phyloP scores from a whole-genome alignment of 768 basidiomycete genomes.

The Fomitopsis pulvina region DNA sequence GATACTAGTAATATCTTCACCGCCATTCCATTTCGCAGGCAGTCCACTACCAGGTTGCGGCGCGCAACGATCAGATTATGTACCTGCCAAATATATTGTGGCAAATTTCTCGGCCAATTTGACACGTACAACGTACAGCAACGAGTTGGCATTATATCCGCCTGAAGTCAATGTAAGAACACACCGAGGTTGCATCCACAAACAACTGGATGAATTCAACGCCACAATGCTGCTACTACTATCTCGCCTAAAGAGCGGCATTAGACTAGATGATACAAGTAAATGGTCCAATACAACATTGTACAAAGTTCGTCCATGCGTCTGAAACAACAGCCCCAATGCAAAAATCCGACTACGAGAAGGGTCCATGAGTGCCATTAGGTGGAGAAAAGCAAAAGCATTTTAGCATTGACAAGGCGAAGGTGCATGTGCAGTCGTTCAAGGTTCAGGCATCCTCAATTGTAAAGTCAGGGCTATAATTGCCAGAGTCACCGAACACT shows the following conservation, averaged over 20 bases:
- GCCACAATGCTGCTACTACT: not conserved
- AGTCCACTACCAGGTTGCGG: too few relatives aligned
- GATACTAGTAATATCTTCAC: too few relatives aligned
- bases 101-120: too few relatives aligned
- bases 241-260: not conserved
- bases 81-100: too few relatives aligned
- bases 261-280: not conserved
- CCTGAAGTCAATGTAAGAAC: not conserved
- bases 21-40: too few relatives aligned
- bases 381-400: not conserved
- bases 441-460: slow-evolving; percentile 10
- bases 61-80: too few relatives aligned
- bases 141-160: too few relatives aligned
- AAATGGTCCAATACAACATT: not conserved
- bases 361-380: not conserved
- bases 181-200: not conserved
- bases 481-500: slow-evolving; percentile 45
- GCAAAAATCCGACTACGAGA: not conserved
- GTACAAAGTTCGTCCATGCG: not conserved
- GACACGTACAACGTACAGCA: too few relatives aligned
- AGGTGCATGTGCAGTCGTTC: not conserved
- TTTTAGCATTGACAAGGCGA: not conserved
- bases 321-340: not conserved
- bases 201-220: not conserved
- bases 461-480: slow-evolving; percentile 32